phyloP scores from a whole-genome alignment of 192 early-diverging fungal species.

The Backusella westeae region DNA sequence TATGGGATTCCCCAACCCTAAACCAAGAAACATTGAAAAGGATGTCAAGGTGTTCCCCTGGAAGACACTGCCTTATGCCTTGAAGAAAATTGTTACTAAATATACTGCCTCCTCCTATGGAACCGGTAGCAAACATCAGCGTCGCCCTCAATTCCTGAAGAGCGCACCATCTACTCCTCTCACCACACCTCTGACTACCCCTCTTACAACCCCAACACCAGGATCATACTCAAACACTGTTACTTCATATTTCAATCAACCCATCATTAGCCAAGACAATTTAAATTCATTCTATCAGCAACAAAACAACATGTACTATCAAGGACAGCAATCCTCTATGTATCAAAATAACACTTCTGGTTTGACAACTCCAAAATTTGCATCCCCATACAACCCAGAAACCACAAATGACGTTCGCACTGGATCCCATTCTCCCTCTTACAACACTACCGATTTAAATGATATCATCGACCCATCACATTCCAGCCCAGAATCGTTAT shows the following conservation, averaged over 20 bases:
- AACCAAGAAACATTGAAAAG: constrained; percentile 84
- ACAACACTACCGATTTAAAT: neutral
- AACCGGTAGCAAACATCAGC: neutral
- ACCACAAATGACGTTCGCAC: neutral
- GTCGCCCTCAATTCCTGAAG: neutral
- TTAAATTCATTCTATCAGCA: neutral
- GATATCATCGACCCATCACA: neutral
- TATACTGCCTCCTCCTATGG: constrained; percentile 41
- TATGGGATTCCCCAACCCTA: constrained; percentile 78
- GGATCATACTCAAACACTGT: neutral
- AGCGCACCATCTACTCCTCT: neutral
- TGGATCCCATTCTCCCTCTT: neutral
- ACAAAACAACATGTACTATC: neutral
- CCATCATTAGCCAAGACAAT: neutral
- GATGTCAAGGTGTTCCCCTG: constrained; percentile 85
- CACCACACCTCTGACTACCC: neutral
- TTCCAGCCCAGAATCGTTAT: neutral
- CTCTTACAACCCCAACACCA: neutral
- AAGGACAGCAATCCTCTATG: neutral
- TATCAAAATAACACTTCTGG: neutral
- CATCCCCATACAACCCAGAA: neutral
- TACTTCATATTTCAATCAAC: neutral
- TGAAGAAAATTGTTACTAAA: constrained; percentile 78
- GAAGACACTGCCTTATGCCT: constrained; percentile 61
- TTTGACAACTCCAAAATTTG: neutral